Conservation (phyloP, 192 early-diverging fungal genomes). For the Coemansia sp. region DNA sequence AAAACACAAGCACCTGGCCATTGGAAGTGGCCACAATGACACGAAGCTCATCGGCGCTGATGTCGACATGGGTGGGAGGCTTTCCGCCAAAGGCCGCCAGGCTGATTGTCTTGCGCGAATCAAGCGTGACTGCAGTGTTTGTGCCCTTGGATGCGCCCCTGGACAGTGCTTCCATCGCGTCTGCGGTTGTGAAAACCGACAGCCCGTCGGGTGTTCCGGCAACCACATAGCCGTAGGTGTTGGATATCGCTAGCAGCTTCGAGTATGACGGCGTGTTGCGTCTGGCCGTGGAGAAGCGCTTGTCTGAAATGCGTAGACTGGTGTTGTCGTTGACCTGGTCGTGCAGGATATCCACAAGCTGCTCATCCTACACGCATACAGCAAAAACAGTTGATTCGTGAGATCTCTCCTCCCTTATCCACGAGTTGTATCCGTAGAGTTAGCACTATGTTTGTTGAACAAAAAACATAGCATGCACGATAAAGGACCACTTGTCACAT, state of each 20-base stretch:
- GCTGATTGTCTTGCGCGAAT: constrained; percentile 32
- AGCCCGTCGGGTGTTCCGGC: constrained; percentile 64
- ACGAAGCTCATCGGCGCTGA: constrained; percentile 28
- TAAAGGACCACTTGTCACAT: no score
- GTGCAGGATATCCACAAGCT: constrained; percentile 47
- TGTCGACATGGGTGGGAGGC: constrained; percentile 25
- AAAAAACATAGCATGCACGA: no score
- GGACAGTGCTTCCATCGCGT: constrained; percentile 38
- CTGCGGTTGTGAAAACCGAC: constrained; percentile 33
- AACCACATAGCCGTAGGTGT: constrained; percentile 67
- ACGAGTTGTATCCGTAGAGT: no score
- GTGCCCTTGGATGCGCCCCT: constrained; percentile 32
- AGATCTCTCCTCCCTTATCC: neutral
- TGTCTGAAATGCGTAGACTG: constrained; percentile 36
- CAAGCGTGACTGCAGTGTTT: constrained; percentile 33
- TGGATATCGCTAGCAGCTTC: constrained; percentile 63
- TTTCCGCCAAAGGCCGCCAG: constrained; percentile 43
- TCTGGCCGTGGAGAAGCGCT: constrained; percentile 28
- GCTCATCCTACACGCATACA: constrained; percentile 26
- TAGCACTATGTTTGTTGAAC: neutral
- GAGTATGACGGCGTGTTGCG: constrained; percentile 54
- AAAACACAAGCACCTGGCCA: constrained; percentile 25
- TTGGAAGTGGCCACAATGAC: constrained; percentile 27
- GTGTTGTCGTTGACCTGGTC: constrained; percentile 44
- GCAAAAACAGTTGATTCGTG: neutral